Evolutionary conservation across 495 filamentous ascomycete species (phyloP), one percentile per base, ranked within the genome.

Genomic region (Neurospora pannonica): DNA sequence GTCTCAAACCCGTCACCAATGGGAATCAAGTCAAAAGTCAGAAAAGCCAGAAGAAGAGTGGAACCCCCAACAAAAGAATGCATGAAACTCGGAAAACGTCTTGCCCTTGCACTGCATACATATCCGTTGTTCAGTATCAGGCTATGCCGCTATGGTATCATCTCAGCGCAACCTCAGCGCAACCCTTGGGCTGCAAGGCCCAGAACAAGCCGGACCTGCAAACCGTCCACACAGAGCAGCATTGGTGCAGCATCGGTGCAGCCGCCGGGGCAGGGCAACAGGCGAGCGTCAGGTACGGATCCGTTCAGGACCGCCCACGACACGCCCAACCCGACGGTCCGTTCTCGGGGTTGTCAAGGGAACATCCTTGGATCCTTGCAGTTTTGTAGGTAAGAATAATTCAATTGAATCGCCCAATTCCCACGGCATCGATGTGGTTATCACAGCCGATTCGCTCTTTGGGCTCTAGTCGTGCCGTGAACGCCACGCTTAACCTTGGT

Each of bases 401-500:
- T 62, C 74, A 75, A 75, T 75, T 42, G 71, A 42, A 75, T 75
- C 72, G 37, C 17, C 74, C 62, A 75, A 75, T 75, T 48, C 40
- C 31, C 17, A 39, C 38, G 48, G 34, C 71, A 34, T 62, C 38
- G 7, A 60, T 37, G 54, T 67, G 54, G 54, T 28, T 71, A 73
- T 40, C 37, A 54, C 74, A 73, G 73, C 73, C 54, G 71, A 42
- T 73, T 75, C 72, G 37, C 17, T 72, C 62, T 73, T 73, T 75
- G 34, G 34, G 37, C n/a, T 19, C 38, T 48, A 19, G 28, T 62
- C 11, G 11, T 42, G 37, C 36, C 38, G 28, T 38, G 71, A 48
- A 70, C 37, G 31, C 71, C 54, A 37, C 71, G 21, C 34, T 70
- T n/a, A 21, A 34, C 67, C 21, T 70, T 70, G 42, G 36, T 48